Evolutionary conservation across 176 grass and related monocot species (phyloP).

Genomic region (Musa itinerans): DNA sequence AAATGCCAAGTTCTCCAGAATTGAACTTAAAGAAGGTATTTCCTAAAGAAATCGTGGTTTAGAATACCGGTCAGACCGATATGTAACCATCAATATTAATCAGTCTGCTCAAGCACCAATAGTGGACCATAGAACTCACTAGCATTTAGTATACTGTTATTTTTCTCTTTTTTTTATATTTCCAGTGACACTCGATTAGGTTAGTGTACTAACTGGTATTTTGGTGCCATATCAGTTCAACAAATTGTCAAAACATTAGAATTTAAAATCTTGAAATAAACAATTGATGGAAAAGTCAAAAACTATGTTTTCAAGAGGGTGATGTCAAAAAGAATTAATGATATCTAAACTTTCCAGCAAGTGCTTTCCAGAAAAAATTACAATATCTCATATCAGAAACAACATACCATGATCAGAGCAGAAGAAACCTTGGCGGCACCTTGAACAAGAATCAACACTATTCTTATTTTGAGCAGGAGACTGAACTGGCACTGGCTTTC

Average conservation of each 20-base stretch:
- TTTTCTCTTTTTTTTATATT: no score
- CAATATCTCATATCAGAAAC: constrained; percentile 4
- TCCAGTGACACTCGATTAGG: no score
- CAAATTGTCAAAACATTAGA: background rate
- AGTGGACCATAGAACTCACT: no score
- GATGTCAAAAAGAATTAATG: background rate
- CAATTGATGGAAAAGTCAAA: background rate
- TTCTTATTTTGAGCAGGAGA: constrained; percentile 34
- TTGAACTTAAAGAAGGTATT: no score
- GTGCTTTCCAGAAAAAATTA: background rate
- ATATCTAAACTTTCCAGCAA: background rate
- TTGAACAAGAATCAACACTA: constrained; percentile 45
- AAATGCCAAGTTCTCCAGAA: background rate
- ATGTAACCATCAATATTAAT: no score
- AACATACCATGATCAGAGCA: constrained; percentile 95
- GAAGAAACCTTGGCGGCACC: constrained; percentile 90
- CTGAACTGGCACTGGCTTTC: constrained; percentile 37
- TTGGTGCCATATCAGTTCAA: no score
- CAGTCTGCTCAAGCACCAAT: no score
- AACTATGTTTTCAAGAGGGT: background rate
- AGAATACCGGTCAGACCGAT: no score
- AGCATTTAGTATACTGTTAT: no score
- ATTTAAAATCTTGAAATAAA: background rate
- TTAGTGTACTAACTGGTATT: no score
- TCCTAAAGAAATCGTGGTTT: no score